Base-by-base conservation (phyloP, 257 asterid genomes). In the Solanum lycopersicoides region DNA sequence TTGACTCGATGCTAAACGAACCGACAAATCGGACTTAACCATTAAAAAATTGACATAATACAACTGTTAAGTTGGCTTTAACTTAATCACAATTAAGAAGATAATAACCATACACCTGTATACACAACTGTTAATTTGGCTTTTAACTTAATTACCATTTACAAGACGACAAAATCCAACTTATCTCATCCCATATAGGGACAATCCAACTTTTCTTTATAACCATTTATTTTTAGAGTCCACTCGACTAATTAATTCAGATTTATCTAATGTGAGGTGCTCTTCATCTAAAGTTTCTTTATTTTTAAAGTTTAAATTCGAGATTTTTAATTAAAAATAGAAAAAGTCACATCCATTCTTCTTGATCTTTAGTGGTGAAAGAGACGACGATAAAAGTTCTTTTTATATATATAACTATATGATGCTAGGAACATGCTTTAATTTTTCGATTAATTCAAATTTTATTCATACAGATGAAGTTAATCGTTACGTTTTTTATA, bases 91-190 rank as follows among this genome's bases (percentile, higher is more conserved):
- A 74, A 74, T 74, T 39, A 74, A 12, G 32, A 21, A 73, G 30
- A 73, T 39, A 21, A 21, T 13, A 15, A n/a, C 53, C 53, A 37
- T 37, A 74, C 82, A 74, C 14, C 45, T 72, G 44, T 72, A 72
- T 18, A 4, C 25, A 72, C 79, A 72, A 37, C 82, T 74, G 53
- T 74, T 39, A 37, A 74, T 14, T 21, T 74, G 82, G 53, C 11
- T 21, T 74, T 74, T 74, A 37, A 74, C 82, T 74, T 74, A 74
- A 74, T 74, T 74, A 74, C 35, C 83, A 76, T 76, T 76, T 42
- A 76, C 8, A 76, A 76, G 2, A 76, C 60, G 83, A 42, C 35
- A 76, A 13, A 73, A 12, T 76, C 2, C 83, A 76, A 6, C 59
- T 76, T 71, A 63, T 63, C 69, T 23, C 69, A 63, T 59, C 66